Evolutionary conservation across 371 early-diverging fungal species (phyloP), one percentile per base, ranked within the genome.

Genomic region (Mortierella sp.): DNA sequence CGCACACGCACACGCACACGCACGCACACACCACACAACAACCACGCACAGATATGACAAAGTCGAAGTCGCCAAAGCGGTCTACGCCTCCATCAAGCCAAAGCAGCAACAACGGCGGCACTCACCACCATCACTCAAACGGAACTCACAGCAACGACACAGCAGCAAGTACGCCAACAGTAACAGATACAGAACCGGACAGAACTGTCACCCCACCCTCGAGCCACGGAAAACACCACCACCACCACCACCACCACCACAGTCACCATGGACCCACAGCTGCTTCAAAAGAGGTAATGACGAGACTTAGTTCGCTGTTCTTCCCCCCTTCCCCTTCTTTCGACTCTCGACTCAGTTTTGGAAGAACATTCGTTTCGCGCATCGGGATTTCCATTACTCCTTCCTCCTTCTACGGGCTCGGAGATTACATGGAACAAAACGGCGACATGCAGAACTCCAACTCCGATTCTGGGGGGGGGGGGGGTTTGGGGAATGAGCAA

Each of bases 51-150:
- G n/a, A 61, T 22, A 81, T 82, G 82, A 74, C 82, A 61, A 77
- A 77, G 68, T n/a, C 74, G 64, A 82, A 65, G 67, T 80, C 80
- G 24, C 80, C 80, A 24, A 80, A 72, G 73, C 71, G 77, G 70
- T 71, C 78, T 16, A 44, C 73, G 47, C 80, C 80, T 52, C 71
- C 74, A 9, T 24, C 73, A 41, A 73, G 67, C 47, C 50, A 53
- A 34, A 58, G 37, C 65, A 68, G 45, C 47, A n/a, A 40, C 47
- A 41, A 22, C 50, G 22, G 37, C 69, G n/a, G 58, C 22, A 22
- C 47, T 19, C 53, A 73, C 29, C 58, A 63, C 39, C 37, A 58
- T 34, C 19, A 37, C 24, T 16, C 53, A 40, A 29, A 40, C 66
- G 29, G 24, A 64, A 39, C 50, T 34, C 44, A 2, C 76, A 48